Percentiles rank a stretch among this genome's conserved stretches.
phyloP scores from a whole-genome alignment of 495 filamentous ascomycete genomes.

The Penicillium cataractarum region DNA sequence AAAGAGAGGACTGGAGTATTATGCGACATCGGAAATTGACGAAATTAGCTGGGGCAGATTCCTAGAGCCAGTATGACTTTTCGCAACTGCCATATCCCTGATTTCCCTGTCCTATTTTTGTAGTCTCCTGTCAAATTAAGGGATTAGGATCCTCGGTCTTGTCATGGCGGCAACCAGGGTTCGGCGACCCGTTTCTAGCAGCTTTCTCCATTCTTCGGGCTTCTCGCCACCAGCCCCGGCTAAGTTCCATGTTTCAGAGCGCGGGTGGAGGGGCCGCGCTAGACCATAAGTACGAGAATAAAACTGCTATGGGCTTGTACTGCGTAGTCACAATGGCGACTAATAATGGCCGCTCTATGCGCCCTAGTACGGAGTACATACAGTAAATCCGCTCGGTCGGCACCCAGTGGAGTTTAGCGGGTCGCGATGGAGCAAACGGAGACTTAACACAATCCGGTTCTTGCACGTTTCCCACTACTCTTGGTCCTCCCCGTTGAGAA shows the following conservation, averaged over 20 bases:
- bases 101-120: neutral
- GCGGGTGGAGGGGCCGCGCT: neutral
- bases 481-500: conserved; percentile 6
- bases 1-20: neutral
- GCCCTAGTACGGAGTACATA: neutral
- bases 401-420: conserved; percentile 1
- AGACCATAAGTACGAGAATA: neutral
- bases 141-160: neutral
- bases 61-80: neutral
- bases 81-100: neutral
- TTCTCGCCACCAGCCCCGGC: neutral
- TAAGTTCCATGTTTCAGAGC: conserved; percentile 11
- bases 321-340: neutral
- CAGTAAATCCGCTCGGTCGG: neutral
- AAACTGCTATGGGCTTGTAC: neutral
- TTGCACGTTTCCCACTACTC: neutral
- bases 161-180: neutral
- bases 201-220: neutral
- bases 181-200: neutral
- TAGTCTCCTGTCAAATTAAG: neutral
- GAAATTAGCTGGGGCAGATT: neutral
- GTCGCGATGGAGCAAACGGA: conserved; percentile 9
- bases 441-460: conserved; percentile 8
- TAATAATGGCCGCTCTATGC: neutral
- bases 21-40: neutral